phyloP scores from a whole-genome alignment of 306 rosid genomes.

The Vigna unguiculata region DNA sequence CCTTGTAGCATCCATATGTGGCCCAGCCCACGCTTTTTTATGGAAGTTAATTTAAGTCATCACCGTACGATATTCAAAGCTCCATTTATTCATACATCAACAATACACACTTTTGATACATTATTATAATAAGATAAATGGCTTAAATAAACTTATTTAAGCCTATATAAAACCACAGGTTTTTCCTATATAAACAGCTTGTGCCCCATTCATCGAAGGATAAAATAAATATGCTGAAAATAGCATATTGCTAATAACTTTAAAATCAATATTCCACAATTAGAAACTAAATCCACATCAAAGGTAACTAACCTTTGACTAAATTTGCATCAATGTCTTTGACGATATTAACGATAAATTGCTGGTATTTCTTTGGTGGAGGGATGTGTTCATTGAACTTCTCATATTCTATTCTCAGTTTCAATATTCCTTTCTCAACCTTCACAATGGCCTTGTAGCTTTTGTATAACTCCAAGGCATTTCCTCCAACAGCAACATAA shows the following conservation, averaged over 20 bases:
- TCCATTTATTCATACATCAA: neutral
- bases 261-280: too few species aligned
- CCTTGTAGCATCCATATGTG: too few species aligned
- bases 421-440: slow-evolving; percentile 37
- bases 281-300: neutral
- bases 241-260: neutral
- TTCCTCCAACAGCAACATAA: slow-evolving; percentile 42
- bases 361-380: slow-evolving; percentile 43
- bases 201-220: too few species aligned
- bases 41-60: too few species aligned
- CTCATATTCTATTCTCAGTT: slow-evolving; percentile 44
- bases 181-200: too few species aligned
- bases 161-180: too few species aligned
- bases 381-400: slow-evolving; percentile 17
- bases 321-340: slow-evolving; percentile 39
- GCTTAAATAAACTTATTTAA: too few species aligned
- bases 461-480: slow-evolving; percentile 38
- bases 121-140: neutral
- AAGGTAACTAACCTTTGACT: slow-evolving; percentile 33
- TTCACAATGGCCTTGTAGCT: slow-evolving; percentile 33
- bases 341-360: slow-evolving; percentile 34
- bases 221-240: neutral
- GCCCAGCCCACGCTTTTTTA: too few species aligned
- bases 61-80: too few species aligned
- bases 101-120: slow-evolving; percentile 3